Evolutionary conservation across 306 rosid species (phyloP), one percentile per base, ranked within the genome.

Genomic region (Delonix regia): DNA sequence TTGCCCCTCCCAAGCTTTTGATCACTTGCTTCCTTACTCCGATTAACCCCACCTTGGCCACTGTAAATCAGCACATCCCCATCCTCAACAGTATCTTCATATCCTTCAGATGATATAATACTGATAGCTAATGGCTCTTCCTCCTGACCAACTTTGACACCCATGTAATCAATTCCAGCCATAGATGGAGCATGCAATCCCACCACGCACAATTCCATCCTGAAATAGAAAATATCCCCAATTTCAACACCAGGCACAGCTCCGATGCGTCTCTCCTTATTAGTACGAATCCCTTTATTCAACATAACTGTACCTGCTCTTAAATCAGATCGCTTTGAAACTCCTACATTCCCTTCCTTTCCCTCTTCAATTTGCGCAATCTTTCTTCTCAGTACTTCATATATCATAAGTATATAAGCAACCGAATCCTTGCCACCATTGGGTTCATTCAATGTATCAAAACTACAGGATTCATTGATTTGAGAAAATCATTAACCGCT

Each of bases 1-100:
- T 94, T 94, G 34, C 98, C 98, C 84, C 97, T 91, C 89, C 90
- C 98, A 59, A 94, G 98, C 88, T 94, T 94, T 77, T 94, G 98
- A 83, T 94, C 98, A 62, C 81, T 82, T 36, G 59, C 85, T 87
- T 87, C 96, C 74, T 86, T 89, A 15, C 67, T 30, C n/a, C n/a
- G 67, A 21, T 18, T 15, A 55, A 53, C 82, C 66, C 97, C 97
- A 74, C 97, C 97, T 83, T 94, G 99, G 64, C 99, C 99, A 64
- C 93, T 92, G 82, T 94, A 92, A 73, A 94, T 82, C 76, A 94
- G 74, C 72, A 88, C 88, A 82, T 90, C 93, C 6, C 90, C 85
- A 71, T 87, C 97, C 48, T 90, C 94, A 3, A 80, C 84, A 71
- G 84, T 63, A 81, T 94, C 98, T 70, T 92, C 97, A 74, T 92